Conservation (phyloP, 1,284 basidiomycete genomes). For the Malassezia obtusa region DNA sequence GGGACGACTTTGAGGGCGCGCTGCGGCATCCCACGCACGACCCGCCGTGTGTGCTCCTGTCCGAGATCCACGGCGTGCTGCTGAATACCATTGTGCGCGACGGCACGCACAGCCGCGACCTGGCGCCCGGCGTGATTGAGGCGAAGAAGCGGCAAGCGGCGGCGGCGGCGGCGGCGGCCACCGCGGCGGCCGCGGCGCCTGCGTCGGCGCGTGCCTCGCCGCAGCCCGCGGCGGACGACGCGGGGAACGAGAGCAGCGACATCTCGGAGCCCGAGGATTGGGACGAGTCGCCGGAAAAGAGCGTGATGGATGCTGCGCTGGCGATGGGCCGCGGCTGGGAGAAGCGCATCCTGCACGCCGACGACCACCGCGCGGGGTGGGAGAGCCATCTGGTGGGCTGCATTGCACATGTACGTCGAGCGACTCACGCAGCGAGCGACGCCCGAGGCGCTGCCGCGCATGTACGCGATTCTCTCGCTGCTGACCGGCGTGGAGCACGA, state of each 20-base stretch:
- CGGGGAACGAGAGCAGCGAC: conserved; percentile 13
- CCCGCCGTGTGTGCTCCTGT: conserved; percentile 64
- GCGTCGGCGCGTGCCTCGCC: conserved; percentile 26
- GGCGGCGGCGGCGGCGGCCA: conserved; percentile 17
- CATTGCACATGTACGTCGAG: conserved; percentile 21
- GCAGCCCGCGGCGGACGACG: conserved; percentile 19
- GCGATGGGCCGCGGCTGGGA: conserved; percentile 32
- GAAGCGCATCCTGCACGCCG: conserved; percentile 25
- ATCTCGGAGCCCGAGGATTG: conserved; percentile 3
- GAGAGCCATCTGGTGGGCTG: conserved; percentile 31
- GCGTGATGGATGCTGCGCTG: conserved; percentile 25
- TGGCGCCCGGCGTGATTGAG: conserved; percentile 15
- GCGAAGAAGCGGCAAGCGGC: conserved; percentile 4
- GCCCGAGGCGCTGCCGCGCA: conserved; percentile 31
- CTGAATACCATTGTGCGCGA: conserved; percentile 76
- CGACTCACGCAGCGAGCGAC: conserved; percentile 21
- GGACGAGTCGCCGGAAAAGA: conserved; percentile 21
- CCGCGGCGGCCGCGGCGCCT: conserved; percentile 14
- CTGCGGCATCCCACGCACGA: conserved; percentile 66
- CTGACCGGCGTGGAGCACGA: conserved; percentile 37
- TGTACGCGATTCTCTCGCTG: conserved; percentile 38
- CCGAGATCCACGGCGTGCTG: conserved; percentile 77
- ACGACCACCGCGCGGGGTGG: conserved; percentile 38
- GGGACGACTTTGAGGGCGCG: conserved; percentile 86
- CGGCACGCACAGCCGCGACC: conserved; percentile 49